A percentile compares a stretch with the other conserved stretches of the same genome.
Evolutionary conservation across 2,329 filamentous ascomycete genomes (phyloP).

Genomic region (Penicillium sp.): DNA sequence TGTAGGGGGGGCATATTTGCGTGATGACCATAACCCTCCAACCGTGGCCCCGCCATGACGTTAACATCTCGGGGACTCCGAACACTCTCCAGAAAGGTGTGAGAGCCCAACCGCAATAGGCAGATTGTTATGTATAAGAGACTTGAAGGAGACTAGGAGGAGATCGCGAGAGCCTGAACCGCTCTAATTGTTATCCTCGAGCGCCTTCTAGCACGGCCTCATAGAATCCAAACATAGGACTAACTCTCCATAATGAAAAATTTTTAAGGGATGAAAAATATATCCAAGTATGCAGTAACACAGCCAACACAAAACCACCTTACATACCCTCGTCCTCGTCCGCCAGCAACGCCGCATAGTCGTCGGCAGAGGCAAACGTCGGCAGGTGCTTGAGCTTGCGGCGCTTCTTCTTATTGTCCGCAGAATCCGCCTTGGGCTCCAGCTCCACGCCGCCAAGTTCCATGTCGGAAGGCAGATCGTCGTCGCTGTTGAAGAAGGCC

Average conservation of each 20-base stretch:
- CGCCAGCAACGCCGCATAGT: constrained; percentile 84
- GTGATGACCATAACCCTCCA: background rate
- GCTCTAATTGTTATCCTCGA: background rate
- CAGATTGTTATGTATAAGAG: no score
- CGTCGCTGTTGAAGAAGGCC: constrained; percentile 55
- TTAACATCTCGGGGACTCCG: background rate
- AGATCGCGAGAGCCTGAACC: background rate
- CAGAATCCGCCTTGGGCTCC: constrained; percentile 45
- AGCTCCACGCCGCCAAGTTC: constrained; percentile 48
- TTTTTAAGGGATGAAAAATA: constrained; percentile 6
- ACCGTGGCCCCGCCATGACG: no score
- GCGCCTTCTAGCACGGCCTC: background rate
- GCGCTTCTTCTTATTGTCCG: constrained; percentile 63
- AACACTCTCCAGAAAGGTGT: background rate
- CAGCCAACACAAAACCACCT: constrained; percentile 2
- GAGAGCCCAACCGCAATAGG: no score
- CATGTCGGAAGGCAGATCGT: constrained; percentile 55
- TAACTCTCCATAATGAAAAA: background rate
- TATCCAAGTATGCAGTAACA: constrained; percentile 10
- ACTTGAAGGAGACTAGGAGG: background rate
- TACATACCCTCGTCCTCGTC: constrained; percentile 62
- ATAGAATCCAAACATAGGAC: background rate
- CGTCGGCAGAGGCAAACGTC: constrained; percentile 89
- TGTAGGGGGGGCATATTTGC: background rate
- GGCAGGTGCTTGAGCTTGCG: constrained; percentile 87